A percentile compares a stretch with the other conserved stretches of the same genome.
Evolutionary conservation across 169 alveolate species (phyloP).

Genomic region (Prorocentrum cordatum): DNA sequence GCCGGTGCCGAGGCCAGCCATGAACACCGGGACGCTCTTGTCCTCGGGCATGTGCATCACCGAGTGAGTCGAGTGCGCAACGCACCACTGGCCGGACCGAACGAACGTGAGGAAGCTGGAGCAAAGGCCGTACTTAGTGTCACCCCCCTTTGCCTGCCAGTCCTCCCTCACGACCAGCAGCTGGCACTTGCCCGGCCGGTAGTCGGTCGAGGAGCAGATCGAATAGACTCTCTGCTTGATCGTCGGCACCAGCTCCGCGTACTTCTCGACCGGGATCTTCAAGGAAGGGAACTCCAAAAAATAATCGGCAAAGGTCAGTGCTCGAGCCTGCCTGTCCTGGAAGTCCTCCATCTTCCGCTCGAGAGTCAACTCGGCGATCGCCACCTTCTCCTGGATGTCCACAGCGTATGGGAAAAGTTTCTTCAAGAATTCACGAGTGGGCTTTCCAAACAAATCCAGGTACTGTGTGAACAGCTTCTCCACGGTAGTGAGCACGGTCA

Average conservation of each 20-base stretch:
- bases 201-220: constrained; percentile 67
- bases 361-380: constrained; percentile 45
- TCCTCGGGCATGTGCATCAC: constrained; percentile 68
- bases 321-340: constrained; percentile 21
- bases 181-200: constrained; percentile 65
- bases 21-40: constrained; percentile 34
- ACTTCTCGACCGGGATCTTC: constrained; percentile 41
- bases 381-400: constrained; percentile 66
- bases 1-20: constrained; percentile 63
- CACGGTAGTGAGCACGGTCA: constrained; percentile 21
- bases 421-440: constrained; percentile 66
- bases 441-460: constrained; percentile 51
- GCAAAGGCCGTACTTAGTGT: constrained; percentile 51
- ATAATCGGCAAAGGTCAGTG: constrained; percentile 46
- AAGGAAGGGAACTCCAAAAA: constrained; percentile 29
- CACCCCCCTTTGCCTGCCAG: constrained; percentile 61
- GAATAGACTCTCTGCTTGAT: constrained; percentile 60
- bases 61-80: constrained; percentile 53
- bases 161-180: constrained; percentile 64
- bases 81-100: constrained; percentile 12
- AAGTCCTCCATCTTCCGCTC: constrained; percentile 45
- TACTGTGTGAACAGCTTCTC: constrained; percentile 55
- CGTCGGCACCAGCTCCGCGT: constrained; percentile 46
- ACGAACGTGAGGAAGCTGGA: constrained; percentile 61
- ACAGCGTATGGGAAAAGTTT: constrained; percentile 46